Base-by-base conservation (phyloP, 1,284 basidiomycete species). In the Rhodofomes roseus region DNA sequence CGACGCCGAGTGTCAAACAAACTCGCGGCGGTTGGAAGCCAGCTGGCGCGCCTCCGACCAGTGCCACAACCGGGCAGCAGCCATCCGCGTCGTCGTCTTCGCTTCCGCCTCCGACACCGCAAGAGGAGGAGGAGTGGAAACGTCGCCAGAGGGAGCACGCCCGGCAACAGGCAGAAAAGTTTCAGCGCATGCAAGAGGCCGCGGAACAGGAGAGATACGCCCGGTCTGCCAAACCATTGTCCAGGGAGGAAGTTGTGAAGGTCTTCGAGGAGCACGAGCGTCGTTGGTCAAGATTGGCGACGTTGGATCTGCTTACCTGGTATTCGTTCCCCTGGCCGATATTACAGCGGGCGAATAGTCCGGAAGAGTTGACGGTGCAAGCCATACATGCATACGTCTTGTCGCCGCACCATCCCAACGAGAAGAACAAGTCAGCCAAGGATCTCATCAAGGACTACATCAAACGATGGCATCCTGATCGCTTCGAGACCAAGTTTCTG, bases 291-390 rank as follows among this genome's bases (percentile, higher is more conserved):
- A 75, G 75, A 61, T 72, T 87, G 51, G 76, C 64, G 36, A 64
- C 60, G 40, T 60, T 67, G 46, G 69, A 70, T 44, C 65, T 67
- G 56, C 68, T 80, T 54, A 69, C 67, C 54, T 89, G 86, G 86
- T 74, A 79, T 39, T 78, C 79, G 63, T 83, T 91, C 65, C 89
- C 89, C 23, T 91, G 89, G 89, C 89, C 89, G 1, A 76, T 83
- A 73, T 76, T 89, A 67, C 82, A 77, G 68, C 74, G 74, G 44
- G 84, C 86, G 3, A 76, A 70, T 25, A 70, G 68, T 29, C 79
- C 83, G 9, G 86, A 87, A 41, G 86, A 87, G 4, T 76, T 91
- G 62, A 86, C 82, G 1, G 72, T 77, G 18, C 67, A 73, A 22
- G 78, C 77, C 11, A 81, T 91, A 60, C 75, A 77, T 34, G 79